Percentiles rank a stretch among this genome's conserved stretches.
Evolutionary conservation across 805 yeast species (phyloP).

Genomic region (Kockiozyma suomiensis): DNA sequence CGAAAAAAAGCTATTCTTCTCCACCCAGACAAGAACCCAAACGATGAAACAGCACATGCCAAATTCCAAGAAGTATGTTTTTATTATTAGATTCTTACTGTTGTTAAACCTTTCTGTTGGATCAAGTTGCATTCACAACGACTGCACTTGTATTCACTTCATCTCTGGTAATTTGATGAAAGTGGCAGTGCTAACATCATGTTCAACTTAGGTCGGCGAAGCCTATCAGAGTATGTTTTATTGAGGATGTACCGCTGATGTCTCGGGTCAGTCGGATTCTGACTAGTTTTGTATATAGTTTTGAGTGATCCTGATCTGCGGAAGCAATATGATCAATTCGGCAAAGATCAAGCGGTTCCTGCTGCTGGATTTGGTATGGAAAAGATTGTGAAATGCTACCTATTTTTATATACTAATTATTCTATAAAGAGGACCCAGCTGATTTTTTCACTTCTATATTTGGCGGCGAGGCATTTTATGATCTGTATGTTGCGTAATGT

Average conservation of each 20-base stretch:
- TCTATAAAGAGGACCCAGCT: conserved; percentile 62
- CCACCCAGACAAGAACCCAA: conserved; percentile 97
- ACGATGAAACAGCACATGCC: conserved; percentile 84
- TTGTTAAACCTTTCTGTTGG: too few relatives aligned
- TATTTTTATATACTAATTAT: neutral
- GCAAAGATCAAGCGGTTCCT: conserved; percentile 74
- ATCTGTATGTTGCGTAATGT: conserved; percentile 42
- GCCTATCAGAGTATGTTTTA: conserved; percentile 46
- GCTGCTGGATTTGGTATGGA: conserved; percentile 60
- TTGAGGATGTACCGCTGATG: neutral
- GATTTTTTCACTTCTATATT: conserved; percentile 84
- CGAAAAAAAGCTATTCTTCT: conserved; percentile 84
- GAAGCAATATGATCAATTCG: conserved; percentile 76
- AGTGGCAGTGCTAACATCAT: neutral
- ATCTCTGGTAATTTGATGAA: neutral
- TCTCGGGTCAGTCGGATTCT: neutral
- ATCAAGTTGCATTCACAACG: too few relatives aligned
- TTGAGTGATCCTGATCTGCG: conserved; percentile 73
- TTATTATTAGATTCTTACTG: too few relatives aligned
- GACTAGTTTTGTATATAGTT: conserved; percentile 44
- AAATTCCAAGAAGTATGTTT: conserved; percentile 72
- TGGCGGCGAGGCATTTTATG: conserved; percentile 87
- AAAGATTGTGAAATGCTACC: too few relatives aligned
- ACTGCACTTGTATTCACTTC: neutral
- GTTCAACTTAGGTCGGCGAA: conserved; percentile 47